Evolutionary conservation across 75 land plant genomes (phyloP), one percentile per base, ranked within the genome.

Genomic region (Cupressus sempervirens): DNA sequence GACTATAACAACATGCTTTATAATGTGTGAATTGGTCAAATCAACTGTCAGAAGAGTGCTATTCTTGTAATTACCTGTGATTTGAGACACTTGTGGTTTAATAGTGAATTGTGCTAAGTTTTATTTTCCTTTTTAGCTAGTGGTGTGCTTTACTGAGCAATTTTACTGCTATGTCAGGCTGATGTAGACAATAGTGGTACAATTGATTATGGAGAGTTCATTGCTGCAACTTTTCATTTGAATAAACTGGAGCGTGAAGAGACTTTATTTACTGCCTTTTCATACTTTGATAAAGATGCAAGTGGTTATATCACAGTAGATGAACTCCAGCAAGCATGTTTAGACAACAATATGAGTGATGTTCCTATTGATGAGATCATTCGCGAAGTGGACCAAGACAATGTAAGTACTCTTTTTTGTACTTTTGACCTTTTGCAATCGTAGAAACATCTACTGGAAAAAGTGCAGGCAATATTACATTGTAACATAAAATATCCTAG

Each of bases 241-340:
- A 95, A 95, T 88, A 96, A 96, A 86, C 85, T 96, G 38, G 98
- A 96, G 86, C 93, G 95, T 3, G 98, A 96, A 79, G 97, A 96
- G 81, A 91, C 95, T 87, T 86, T 96, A 52, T 87, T 90, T 77
- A 94, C 98, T 16, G 97, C 98, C 36, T 96, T 96, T 83, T 87
- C 87, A 18, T 96, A 96, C 83, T 95, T 96, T 85, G 98, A 94
- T 84, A 96, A 95, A 88, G 97, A 96, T 87, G 88, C 90, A 80
- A 91, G 93, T 86, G 94, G 94, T 32, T 92, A 89, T 65, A 93
- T 93, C n/a, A 93, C 95, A 29, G 88, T 88, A 81, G 95, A 92
- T 86, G 95, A 94, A 54, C 94, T 94, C 45, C 94, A 94, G 88
- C 92, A 91, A 77, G 95, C 95, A 72, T 94, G 95, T 82, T 77